Percentiles rank a stretch among this genome's conserved stretches.
Conservation (phyloP, 1,139 yeast genomes). For the Waltiozyma sp. region DNA sequence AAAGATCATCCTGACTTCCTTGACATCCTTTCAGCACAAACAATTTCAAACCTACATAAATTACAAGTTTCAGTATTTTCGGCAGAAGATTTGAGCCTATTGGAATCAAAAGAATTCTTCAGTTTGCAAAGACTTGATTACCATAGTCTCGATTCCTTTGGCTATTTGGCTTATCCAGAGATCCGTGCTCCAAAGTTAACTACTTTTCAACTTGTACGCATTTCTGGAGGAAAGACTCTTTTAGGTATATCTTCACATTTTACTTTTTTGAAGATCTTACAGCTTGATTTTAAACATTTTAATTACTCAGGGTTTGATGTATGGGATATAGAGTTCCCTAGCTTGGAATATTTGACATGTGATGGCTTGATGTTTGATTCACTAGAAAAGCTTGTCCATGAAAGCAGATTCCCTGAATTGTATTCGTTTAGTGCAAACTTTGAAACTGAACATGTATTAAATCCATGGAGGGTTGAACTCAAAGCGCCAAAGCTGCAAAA, state of each 20-base stretch:
- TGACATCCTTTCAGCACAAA: not conserved
- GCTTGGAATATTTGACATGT: not conserved
- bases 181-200: not conserved
- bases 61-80: not conserved
- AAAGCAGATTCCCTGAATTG: not conserved
- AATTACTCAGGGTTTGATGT: not conserved
- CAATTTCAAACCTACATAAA: not conserved
- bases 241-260: not conserved
- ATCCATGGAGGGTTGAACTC: not conserved
- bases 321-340: not conserved
- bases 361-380: not conserved
- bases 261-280: not conserved
- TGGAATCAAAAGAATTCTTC: not conserved
- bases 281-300: not conserved
- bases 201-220: not conserved
- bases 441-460: not conserved
- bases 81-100: not conserved
- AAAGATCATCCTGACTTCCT: not conserved
- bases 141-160: not conserved
- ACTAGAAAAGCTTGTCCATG: not conserved
- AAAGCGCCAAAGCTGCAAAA: not conserved
- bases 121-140: not conserved
- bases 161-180: not conserved
- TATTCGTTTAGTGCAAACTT: not conserved
- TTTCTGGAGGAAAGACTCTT: not conserved